Evolutionary conservation across 1,284 basidiomycete genomes (phyloP).

Genomic region (Apiotrichum porosum): DNA sequence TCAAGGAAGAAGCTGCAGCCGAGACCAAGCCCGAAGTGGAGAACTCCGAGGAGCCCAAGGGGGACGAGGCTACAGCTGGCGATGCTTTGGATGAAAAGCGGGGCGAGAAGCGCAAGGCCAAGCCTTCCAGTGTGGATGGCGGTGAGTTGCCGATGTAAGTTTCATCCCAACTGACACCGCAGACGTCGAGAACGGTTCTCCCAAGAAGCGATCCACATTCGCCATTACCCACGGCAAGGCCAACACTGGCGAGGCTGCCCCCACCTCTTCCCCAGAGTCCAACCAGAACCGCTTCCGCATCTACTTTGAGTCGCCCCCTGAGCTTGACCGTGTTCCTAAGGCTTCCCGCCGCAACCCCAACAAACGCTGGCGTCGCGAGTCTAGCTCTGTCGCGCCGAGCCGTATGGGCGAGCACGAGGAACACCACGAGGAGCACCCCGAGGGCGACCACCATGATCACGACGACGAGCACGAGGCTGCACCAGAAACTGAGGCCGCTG

Average conservation of each 20-base stretch:
- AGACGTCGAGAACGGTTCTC: slow-evolving; percentile 18
- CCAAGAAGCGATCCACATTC: slow-evolving; percentile 43
- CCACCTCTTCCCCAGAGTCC: slow-evolving; percentile 25
- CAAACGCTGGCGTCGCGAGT: slow-evolving; percentile 62
- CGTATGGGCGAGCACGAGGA: slow-evolving; percentile 14
- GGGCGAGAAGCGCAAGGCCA: slow-evolving; percentile 47
- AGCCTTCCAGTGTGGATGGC: slow-evolving; percentile 39
- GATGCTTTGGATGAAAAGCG: slow-evolving; percentile 28
- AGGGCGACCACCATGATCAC: slow-evolving; percentile 28
- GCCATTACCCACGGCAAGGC: slow-evolving; percentile 40
- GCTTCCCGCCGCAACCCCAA: slow-evolving; percentile 44
- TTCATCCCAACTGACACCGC: not conserved
- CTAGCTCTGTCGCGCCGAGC: slow-evolving; percentile 35
- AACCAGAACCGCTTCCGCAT: slow-evolving; percentile 49
- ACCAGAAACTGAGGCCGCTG: slow-evolving; percentile 46
- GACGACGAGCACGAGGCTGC: slow-evolving; percentile 18
- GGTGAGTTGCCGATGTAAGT: slow-evolving; percentile 23
- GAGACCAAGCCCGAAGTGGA: slow-evolving; percentile 10
- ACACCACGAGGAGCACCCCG: slow-evolving; percentile 30
- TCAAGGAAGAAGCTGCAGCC: not conserved
- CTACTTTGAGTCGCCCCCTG: slow-evolving; percentile 50
- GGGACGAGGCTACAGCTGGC: not conserved
- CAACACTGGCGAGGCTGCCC: slow-evolving; percentile 18
- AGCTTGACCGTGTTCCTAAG: slow-evolving; percentile 44
- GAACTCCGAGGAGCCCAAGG: slow-evolving; percentile 1